Percentiles rank a stretch among this genome's conserved stretches.
phyloP scores from a whole-genome alignment of 163 green algal species.

The Coccomyxa subellipsoidea region DNA sequence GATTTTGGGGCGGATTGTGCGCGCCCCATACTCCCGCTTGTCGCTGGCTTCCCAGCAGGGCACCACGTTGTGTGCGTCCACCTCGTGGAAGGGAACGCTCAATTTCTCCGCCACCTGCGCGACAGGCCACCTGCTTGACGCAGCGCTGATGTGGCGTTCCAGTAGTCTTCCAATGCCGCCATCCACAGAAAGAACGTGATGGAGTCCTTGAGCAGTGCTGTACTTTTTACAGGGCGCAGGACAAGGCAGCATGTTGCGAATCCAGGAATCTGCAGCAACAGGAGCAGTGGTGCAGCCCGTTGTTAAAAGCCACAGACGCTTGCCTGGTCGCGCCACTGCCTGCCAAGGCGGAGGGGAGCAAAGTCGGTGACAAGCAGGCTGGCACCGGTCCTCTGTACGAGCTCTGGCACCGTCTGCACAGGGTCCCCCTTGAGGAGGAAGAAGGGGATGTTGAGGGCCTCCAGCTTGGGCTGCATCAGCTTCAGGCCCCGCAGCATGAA shows the following conservation, averaged over 20 bases:
- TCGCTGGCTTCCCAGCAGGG: slow-evolving; percentile 82
- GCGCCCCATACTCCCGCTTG: slow-evolving; percentile 69
- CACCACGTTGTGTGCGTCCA: slow-evolving; percentile 98
- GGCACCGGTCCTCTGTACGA: slow-evolving; percentile 55
- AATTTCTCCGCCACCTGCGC: slow-evolving; percentile 36
- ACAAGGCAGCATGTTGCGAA: no score
- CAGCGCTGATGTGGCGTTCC: no score
- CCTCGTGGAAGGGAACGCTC: slow-evolving; percentile 67
- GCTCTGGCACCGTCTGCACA: slow-evolving; percentile 65
- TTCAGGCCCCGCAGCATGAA: slow-evolving; percentile 93
- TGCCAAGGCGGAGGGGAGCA: slow-evolving; percentile 70
- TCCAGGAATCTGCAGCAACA: no score
- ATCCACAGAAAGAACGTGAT: no score
- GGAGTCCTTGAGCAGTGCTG: no score
- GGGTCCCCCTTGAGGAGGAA: slow-evolving; percentile 84
- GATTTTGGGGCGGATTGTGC: slow-evolving; percentile 92
- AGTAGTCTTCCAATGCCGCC: no score
- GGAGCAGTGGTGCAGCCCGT: slow-evolving; percentile 3
- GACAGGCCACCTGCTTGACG: no score
- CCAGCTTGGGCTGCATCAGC: slow-evolving; percentile 65
- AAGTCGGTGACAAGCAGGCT: slow-evolving; percentile 91
- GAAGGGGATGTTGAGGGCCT: slow-evolving; percentile 83
- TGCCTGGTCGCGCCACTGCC: slow-evolving; percentile 66
- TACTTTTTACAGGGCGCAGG: no score
- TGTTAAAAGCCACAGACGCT: neutral